Evolutionary conservation across 495 filamentous ascomycete genomes (phyloP).

Genomic region (Lophiostoma macrostomum): DNA sequence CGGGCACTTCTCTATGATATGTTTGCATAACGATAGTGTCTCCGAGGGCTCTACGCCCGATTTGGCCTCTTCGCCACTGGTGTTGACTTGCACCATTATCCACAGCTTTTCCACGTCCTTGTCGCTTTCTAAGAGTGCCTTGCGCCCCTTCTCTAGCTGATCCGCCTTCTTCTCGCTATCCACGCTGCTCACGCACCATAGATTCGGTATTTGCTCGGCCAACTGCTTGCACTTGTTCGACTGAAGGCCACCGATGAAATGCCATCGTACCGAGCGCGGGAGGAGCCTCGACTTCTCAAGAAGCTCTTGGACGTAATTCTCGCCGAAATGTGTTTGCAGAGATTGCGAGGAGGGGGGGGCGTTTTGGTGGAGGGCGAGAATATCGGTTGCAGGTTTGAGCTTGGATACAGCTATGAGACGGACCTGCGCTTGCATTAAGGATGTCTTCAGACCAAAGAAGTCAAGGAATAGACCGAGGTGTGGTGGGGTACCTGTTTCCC

Average conservation of each 20-base stretch:
- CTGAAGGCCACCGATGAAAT: constrained; percentile 92
- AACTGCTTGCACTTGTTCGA: constrained; percentile 87
- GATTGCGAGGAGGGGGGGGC: constrained; percentile 22
- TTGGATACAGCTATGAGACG: constrained; percentile 93
- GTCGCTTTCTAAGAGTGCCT: constrained; percentile 42
- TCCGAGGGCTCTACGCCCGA: constrained; percentile 66
- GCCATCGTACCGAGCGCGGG: constrained; percentile 78
- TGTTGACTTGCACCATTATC: constrained; percentile 92
- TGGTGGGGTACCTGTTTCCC: constrained; percentile 7
- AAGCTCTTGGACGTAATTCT: constrained; percentile 96
- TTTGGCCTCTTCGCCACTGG: constrained; percentile 82
- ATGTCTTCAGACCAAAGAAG: neutral
- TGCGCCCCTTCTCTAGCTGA: constrained; percentile 72
- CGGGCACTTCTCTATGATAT: constrained; percentile 67
- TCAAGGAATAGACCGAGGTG: constrained; percentile 4
- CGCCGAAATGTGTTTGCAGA: constrained; percentile 79
- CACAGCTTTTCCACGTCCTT: constrained; percentile 49
- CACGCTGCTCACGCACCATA: constrained; percentile 91
- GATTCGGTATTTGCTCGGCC: constrained; percentile 75
- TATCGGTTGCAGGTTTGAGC: constrained; percentile 83
- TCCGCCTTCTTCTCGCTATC: constrained; percentile 83
- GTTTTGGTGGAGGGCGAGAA: constrained; percentile 72
- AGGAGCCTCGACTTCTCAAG: constrained; percentile 77
- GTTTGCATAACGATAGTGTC: constrained; percentile 59
- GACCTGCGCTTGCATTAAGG: constrained; percentile 47